These are phyloP conservation scores for Dendrobium catenatum DNA, from an alignment of 106 monocot species.

Conservation along the genomic window DNA sequence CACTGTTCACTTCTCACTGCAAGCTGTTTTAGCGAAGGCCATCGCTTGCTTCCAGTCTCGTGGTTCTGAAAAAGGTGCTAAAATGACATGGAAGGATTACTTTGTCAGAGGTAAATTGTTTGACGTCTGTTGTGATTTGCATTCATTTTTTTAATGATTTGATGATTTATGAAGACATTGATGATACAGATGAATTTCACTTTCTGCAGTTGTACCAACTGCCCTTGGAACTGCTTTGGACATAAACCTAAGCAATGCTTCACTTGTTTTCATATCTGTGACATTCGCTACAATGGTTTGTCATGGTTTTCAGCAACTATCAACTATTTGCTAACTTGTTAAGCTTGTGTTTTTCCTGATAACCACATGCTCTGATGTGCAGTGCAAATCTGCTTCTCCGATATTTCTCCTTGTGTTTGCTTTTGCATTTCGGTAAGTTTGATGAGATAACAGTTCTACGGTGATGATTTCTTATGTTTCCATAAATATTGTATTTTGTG, in stretches of 20 bases:
- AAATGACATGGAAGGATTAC: constrained; percentile 89
- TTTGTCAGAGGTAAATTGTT: constrained; percentile 53
- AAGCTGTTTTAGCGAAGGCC: constrained; percentile 65
- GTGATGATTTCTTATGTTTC: background rate
- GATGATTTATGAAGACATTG: background rate
- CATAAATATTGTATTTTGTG: background rate
- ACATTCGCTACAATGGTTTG: constrained; percentile 97
- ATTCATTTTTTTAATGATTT: background rate
- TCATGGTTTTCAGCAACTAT: background rate
- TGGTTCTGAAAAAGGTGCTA: constrained; percentile 12
- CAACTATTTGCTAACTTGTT: background rate
- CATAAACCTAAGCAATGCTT: constrained; percentile 91
- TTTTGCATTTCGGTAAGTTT: constrained; percentile 86
- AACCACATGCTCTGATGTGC: constrained; percentile 22
- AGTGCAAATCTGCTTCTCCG: constrained; percentile 97
- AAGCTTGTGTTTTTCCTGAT: background rate
- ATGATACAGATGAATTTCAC: constrained; percentile 10
- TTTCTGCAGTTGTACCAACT: constrained; percentile 77
- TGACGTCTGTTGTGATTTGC: background rate
- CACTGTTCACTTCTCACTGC: constrained; percentile 80
- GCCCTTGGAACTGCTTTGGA: constrained; percentile 79
- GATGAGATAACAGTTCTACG: background rate
- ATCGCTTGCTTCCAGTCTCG: constrained; percentile 40
- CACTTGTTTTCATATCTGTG: constrained; percentile 89
- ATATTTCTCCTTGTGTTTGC: constrained; percentile 96